Base-by-base conservation (phyloP, 148 eudicot species). In the Diospyros lotus region DNA sequence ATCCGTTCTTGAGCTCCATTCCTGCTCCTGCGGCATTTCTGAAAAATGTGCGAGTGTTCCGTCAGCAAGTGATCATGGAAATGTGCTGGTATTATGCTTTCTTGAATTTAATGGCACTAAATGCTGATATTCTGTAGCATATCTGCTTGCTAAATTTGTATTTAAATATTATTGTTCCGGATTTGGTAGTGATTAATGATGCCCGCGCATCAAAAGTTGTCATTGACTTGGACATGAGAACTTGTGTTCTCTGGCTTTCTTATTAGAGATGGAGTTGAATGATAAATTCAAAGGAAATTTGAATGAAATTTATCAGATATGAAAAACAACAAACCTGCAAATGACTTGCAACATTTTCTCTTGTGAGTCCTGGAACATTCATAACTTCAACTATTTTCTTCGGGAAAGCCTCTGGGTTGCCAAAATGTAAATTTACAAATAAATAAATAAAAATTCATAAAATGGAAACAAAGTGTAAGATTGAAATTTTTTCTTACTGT, bases 161-260 rank as follows among this genome's bases (percentile, higher is more conserved):
- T 66, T 39, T 59, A 40, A 18, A 46, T 14, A 61, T 9, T 53
- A 74, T 44, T 73, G 50, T 17, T 40, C 12, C 61, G 17, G 77
- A 79, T 68, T 68, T 68, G 44, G 11, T 40, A 2, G 45, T 68
- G 67, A 66, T 58, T 66, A 78, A 56, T 52, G 52, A 3, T 43
- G 15, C 56, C 28, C 66, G 59, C 60, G 77, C 52, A 48, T 67
- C 13, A 28, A 59, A 15, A 39, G 3, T 54, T 58, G 39, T 56
- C 51, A 58, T 42, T 17, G 58, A 58, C n/a, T 18, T 11, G 40
- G 6, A 17, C 46, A 2, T 4, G 9, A 58, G 4, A 15, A 2
- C 18, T n/a, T 6, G n/a, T 2, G 3, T 45, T 48, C 14, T 8
- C 38, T 67, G n/a, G n/a, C 13, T 46, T 41, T 4, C n/a, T 46